These are phyloP conservation scores for Vitis hybrid DNA, from an alignment of 177 flowering plant species.

Conservation along the genomic window DNA sequence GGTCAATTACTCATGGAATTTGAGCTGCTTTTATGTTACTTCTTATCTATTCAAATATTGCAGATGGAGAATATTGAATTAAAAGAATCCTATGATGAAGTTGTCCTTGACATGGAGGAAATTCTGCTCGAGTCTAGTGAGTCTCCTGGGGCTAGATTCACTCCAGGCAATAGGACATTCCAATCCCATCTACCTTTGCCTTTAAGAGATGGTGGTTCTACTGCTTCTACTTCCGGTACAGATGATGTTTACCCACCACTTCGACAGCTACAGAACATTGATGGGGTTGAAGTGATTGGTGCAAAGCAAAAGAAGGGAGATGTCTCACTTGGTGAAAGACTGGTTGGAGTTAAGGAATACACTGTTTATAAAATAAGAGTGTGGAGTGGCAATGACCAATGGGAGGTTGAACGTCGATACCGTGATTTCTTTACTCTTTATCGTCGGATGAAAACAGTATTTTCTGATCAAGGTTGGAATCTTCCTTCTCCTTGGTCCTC, in stretches of 20 bases:
- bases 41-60: conserved; percentile 17
- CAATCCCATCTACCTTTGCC: conserved; percentile 40
- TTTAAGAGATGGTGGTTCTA: conserved; percentile 77
- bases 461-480: conserved; percentile 56
- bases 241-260: conserved; percentile 32
- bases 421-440: conserved; percentile 87
- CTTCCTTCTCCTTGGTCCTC: conserved; percentile 84
- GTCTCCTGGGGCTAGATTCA: conserved; percentile 46
- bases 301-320: conserved; percentile 85
- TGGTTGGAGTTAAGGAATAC: conserved; percentile 94
- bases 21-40: conserved; percentile 9
- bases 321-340: conserved; percentile 89
- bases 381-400: conserved; percentile 70
- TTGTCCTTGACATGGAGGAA: conserved; percentile 95
- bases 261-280: conserved; percentile 43
- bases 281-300: conserved; percentile 84
- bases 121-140: conserved; percentile 72
- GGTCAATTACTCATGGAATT: not conserved
- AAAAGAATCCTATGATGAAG: conserved; percentile 63
- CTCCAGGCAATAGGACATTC: conserved; percentile 27
- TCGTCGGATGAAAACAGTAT: conserved; percentile 57
- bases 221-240: conserved; percentile 80
- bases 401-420: conserved; percentile 93
- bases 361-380: conserved; percentile 76
- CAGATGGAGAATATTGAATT: conserved; percentile 47